Evolutionary conservation across 148 eudicot genomes (phyloP), one percentile per base, ranked within the genome.

Genomic region (Fagopyrum tataricum): DNA sequence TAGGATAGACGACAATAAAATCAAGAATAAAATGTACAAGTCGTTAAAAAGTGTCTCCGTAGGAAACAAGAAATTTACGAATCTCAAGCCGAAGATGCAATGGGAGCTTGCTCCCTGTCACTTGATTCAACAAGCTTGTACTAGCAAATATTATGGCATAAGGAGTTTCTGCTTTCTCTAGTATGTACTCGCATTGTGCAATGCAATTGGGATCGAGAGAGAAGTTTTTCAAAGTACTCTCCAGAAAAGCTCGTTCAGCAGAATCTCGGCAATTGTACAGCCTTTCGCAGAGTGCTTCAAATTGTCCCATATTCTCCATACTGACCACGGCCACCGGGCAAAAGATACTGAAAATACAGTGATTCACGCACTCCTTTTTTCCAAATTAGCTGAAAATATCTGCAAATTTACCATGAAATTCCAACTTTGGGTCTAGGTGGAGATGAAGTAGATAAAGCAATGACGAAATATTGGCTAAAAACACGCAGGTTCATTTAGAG

Each of bases 41-140:
- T 31, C 37, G 37, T 31, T 31, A 31, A 31, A 1, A 31, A 64
- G 69, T 14, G 43, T 31, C 43, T 37, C 18, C 20, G 17, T 55
- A 71, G 15, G 70, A 72, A 80, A 82, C 61, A 73, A 80, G 86
- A 82, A 72, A 69, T 72, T 95, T 95, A 95, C 99, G 90, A 76
- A 95, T 88, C 82, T 92, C 88, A 80, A 95, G 96, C 46, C 90
- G 97, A 13, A 86, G 92, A 82, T 90, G 96, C 89, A 87, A 81
- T 55, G 96, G 88, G 71, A 90, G 91, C 23, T 78, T 83, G 55
- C 88, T 84, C 76, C 87, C 92, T 20, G 97, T 92, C 79, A 91
- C 94, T 86, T 90, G 99, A 88, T 95, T 95, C 96, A 92, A 76
- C 86, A 95, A 81, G 86, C 97, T 95, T 73, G 97, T 90, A 83